Percentiles rank a stretch among this genome's conserved stretches.
Conservation (phyloP, 306 rosid genomes). For the Crataegus laevigata region DNA sequence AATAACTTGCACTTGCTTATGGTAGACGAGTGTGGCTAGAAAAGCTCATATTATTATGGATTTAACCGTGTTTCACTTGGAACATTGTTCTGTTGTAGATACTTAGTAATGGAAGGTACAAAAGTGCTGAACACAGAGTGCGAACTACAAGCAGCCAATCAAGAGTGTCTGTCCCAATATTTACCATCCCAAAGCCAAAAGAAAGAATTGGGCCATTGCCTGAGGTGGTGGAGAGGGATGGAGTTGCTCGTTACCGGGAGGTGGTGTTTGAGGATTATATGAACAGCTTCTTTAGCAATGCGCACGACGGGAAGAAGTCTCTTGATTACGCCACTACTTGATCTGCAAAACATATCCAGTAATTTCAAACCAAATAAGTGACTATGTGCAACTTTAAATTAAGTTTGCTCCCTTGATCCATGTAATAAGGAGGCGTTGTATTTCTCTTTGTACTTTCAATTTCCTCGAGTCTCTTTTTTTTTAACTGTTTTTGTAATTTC, state of each 20-base stretch:
- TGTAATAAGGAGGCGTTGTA: too few species aligned
- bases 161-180: conserved; percentile 52
- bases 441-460: too few species aligned
- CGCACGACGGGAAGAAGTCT: conserved; percentile 53
- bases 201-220: conserved; percentile 42
- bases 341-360: not conserved
- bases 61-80: not conserved
- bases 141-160: conserved; percentile 37
- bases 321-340: conserved; percentile 38
- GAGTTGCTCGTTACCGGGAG: conserved; percentile 37
- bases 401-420: not conserved
- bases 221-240: conserved; percentile 37
- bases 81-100: conserved; percentile 12
- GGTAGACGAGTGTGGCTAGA: not conserved
- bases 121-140: conserved; percentile 57
- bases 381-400: not conserved
- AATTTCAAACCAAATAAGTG: not conserved
- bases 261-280: conserved; percentile 46
- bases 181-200: conserved; percentile 20
- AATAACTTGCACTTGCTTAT: not conserved
- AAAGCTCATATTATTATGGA: not conserved
- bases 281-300: conserved; percentile 45
- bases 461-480: too few species aligned
- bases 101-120: conserved; percentile 61
- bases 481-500: too few species aligned